These are phyloP conservation scores for Babesia ovata DNA, from an alignment of 169 alveolate species.

Conservation along the genomic window DNA sequence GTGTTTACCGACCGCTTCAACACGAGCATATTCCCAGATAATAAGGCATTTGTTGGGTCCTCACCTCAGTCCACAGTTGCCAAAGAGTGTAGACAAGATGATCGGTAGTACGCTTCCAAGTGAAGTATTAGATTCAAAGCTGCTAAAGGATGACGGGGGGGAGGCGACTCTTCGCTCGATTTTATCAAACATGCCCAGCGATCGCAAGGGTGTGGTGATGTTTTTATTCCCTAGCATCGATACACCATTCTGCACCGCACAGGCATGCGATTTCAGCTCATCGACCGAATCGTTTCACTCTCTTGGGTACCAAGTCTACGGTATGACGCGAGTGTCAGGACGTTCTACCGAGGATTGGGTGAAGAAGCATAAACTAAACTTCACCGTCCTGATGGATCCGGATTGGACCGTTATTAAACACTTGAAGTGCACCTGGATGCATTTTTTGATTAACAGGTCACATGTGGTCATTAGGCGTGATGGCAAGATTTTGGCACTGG, in stretches of 20 bases:
- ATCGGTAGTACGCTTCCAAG: constrained; percentile 63
- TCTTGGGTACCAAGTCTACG: constrained; percentile 74
- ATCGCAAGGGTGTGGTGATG: constrained; percentile 71
- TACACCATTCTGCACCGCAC: constrained; percentile 79
- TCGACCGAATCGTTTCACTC: constrained; percentile 39
- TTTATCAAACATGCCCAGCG: constrained; percentile 50
- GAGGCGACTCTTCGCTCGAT: constrained; percentile 54
- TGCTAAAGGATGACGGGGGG: constrained; percentile 56
- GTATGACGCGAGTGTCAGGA: constrained; percentile 56
- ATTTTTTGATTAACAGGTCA: constrained; percentile 59
- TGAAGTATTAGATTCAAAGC: constrained; percentile 49
- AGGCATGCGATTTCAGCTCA: constrained; percentile 70
- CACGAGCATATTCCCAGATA: background rate
- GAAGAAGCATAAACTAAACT: constrained; percentile 60
- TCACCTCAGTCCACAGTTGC: no score
- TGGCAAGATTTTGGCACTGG: constrained; percentile 62
- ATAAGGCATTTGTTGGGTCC: background rate
- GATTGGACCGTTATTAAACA: constrained; percentile 60
- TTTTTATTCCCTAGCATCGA: constrained; percentile 75
- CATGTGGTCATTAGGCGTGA: constrained; percentile 68
- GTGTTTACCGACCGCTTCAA: background rate
- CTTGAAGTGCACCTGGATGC: constrained; percentile 62
- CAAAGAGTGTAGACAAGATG: background rate
- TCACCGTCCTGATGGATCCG: constrained; percentile 65
- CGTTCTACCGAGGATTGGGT: constrained; percentile 68